These are phyloP conservation scores for Rhizopogon rudus DNA, from an alignment of 768 basidiomycete species.

Conservation along the genomic window DNA sequence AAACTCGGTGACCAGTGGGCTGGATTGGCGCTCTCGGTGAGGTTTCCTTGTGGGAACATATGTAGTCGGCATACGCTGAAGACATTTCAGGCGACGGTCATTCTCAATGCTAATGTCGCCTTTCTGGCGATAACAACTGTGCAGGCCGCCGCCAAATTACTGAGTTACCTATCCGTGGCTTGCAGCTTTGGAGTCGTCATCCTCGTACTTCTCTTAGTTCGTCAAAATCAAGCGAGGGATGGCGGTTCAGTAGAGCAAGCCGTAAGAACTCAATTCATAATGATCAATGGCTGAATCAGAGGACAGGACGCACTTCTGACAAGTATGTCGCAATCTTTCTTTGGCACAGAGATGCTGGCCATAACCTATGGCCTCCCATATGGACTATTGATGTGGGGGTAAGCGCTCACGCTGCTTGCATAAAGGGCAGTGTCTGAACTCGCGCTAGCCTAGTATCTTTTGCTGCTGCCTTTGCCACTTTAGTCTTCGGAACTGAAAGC, in stretches of 20 bases:
- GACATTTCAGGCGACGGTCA: slow-evolving; percentile 37
- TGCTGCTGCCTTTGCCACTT: not conserved
- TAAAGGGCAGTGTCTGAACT: not conserved
- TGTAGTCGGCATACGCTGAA: not conserved
- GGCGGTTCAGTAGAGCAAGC: slow-evolving; percentile 14
- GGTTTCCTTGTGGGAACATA: slow-evolving; percentile 7
- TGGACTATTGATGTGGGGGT: slow-evolving; percentile 28
- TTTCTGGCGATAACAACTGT: slow-evolving; percentile 39
- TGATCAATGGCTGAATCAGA: not conserved
- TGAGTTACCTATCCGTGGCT: slow-evolving; percentile 32
- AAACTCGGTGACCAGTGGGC: slow-evolving; percentile 43
- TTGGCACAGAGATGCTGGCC: slow-evolving; percentile 23
- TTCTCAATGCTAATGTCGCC: slow-evolving; percentile 47
- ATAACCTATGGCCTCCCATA: slow-evolving; percentile 29
- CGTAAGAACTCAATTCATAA: slow-evolving; percentile 8
- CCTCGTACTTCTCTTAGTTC: slow-evolving; percentile 29
- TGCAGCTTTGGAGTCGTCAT: slow-evolving; percentile 30
- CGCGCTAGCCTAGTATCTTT: not conserved
- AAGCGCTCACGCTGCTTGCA: not conserved
- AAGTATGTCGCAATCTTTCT: not conserved
- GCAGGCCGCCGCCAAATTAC: slow-evolving; percentile 25
- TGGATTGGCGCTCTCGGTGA: slow-evolving; percentile 42
- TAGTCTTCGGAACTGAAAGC: not conserved
- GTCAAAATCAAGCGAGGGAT: slow-evolving; percentile 28
- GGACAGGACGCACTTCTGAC: not conserved